These are phyloP conservation scores for Vachellia collinsii DNA, from an alignment of 306 rosid genomes.

Conservation along the genomic window DNA sequence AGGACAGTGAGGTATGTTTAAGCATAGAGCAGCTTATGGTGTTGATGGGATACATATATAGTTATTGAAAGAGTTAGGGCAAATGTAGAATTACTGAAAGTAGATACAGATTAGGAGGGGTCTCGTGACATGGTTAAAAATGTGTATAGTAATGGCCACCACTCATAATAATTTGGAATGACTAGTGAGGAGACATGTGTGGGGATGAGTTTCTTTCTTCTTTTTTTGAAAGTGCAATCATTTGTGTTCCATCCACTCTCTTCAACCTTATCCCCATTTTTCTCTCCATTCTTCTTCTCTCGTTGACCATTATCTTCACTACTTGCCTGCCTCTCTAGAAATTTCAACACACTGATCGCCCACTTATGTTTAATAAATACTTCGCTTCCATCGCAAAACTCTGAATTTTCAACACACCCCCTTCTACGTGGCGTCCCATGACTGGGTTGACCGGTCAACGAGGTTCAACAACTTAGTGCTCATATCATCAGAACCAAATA, in stretches of 20 bases:
- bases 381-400: conserved; percentile 46
- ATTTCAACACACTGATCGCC: conserved; percentile 11
- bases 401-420: conserved; percentile 9
- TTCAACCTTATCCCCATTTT: conserved; percentile 49
- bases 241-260: conserved; percentile 60
- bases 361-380: background rate
- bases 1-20: too few species aligned
- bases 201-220: conserved; percentile 23
- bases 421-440: conserved; percentile 39
- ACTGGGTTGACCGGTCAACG: conserved; percentile 38
- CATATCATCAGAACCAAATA: background rate
- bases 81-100: background rate
- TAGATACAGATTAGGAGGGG: too few species aligned
- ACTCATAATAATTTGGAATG: conserved; percentile 16
- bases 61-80: background rate
- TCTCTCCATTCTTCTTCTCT: background rate
- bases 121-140: background rate
- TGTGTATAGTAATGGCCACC: conserved; percentile 12
- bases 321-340: background rate
- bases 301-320: conserved; percentile 2
- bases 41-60: background rate
- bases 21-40: background rate
- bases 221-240: conserved; percentile 37
- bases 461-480: background rate
- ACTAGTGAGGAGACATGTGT: background rate